Evolutionary conservation across 805 yeast species (phyloP), one percentile per base, ranked within the genome.

Genomic region (Saturnispora sanitii): DNA sequence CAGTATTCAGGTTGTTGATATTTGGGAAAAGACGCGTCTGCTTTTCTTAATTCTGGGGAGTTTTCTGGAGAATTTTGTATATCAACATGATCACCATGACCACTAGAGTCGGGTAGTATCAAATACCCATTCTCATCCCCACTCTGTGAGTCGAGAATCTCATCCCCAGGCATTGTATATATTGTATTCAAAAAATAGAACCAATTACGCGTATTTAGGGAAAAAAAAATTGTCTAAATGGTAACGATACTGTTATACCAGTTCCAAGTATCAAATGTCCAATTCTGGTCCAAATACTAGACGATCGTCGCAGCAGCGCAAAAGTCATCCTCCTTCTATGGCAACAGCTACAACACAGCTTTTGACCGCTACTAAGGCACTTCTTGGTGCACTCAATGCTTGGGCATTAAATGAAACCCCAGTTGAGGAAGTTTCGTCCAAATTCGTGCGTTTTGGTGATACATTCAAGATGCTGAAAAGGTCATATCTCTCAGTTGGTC

Each of bases 401-500:
- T 92, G 99, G 99, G 88, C 97, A 1, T 70, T 75, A 45, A 76
- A 75, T 18, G 69, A 73, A n/a, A 87, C 85, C 5, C 71, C 79
- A 19, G 97, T 88, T 35, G 74, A 75, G 42, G 84, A 75, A 47
- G 96, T 92, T 2, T 85, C 95, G 2, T 85, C 87, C 52, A 82
- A 87, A 3, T 92, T 86, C 57, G 98, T 92, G 13, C 80, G 77
- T 48, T 70, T 92, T 22, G 98, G 98, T 1, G 92, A 88, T 54
- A 96, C 90, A 59, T 92, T 87, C 67, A 79, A 90, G 50, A 75
- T 83, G 3, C 84, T 94, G 1, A 77, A 88, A 18, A 71, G 85
- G 45, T 83, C 94, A 3, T 88, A 90, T 57, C 64, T 77, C 4
- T 70, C 70, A 42, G 80, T 85, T 3, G 94, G 94, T 1, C 77